Evolutionary conservation across 73 alveolate species (phyloP).

Genomic region (Breviolum minutum): DNA sequence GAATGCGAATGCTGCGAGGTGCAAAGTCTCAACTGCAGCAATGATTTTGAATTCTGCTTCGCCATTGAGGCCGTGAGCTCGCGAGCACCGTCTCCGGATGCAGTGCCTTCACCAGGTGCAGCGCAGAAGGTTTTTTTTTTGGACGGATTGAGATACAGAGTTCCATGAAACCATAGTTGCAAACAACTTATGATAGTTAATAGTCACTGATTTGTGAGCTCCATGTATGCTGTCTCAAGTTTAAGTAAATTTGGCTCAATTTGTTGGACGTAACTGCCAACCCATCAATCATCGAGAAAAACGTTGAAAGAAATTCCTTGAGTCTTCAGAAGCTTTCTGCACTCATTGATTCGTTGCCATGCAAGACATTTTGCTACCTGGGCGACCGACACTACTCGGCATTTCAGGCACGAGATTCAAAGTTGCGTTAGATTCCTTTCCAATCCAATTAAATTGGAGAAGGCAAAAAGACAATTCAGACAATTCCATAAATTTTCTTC

Average conservation of each 20-base stretch:
- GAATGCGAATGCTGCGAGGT: slow-evolving; percentile 43
- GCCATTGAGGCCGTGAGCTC: background rate
- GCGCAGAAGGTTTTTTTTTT: background rate
- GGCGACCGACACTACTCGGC: slow-evolving; percentile 32
- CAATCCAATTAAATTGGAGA: too few relatives aligned
- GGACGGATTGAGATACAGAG: background rate
- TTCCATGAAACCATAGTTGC: too few relatives aligned
- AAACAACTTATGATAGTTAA: too few relatives aligned
- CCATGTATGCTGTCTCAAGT: too few relatives aligned
- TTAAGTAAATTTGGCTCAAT: too few relatives aligned
- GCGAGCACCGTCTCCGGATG: slow-evolving; percentile 56
- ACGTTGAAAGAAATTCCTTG: background rate
- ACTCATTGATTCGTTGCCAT: background rate
- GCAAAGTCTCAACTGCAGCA: too few relatives aligned
- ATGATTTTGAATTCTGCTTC: background rate
- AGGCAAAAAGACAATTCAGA: too few relatives aligned
- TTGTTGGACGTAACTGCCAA: too few relatives aligned
- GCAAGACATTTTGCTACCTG: slow-evolving; percentile 35
- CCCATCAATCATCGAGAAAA: too few relatives aligned
- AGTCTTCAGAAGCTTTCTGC: background rate
- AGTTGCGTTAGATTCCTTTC: too few relatives aligned
- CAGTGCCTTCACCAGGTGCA: slow-evolving; percentile 56
- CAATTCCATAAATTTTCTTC: too few relatives aligned
- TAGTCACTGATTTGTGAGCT: too few relatives aligned
- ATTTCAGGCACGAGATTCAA: background rate